These are phyloP conservation scores for Glomus cerebriforme DNA, from an alignment of 192 early-diverging fungal species.

Conservation along the genomic window DNA sequence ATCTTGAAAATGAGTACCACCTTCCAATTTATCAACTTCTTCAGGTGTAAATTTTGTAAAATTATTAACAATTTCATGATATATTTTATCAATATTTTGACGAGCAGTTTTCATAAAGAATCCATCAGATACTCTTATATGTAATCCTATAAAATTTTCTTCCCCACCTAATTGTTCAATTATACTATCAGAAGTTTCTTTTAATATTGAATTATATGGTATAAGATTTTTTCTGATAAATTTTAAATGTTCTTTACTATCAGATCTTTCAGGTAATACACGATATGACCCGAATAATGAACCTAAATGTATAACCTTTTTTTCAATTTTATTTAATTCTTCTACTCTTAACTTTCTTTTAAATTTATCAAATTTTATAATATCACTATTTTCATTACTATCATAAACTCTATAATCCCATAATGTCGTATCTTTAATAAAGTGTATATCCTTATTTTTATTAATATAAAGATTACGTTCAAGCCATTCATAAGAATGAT, in stretches of 20 bases:
- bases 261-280: conserved; percentile 48
- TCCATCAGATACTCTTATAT: conserved; percentile 58
- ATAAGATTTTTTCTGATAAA: conserved; percentile 51
- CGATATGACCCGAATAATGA: conserved; percentile 57
- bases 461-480: conserved; percentile 44
- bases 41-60: conserved; percentile 40
- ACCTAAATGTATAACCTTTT: conserved; percentile 55
- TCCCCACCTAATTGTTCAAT: conserved; percentile 52
- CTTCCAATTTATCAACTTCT: conserved; percentile 35
- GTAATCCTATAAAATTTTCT: conserved; percentile 52
- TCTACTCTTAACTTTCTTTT: conserved; percentile 36
- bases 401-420: conserved; percentile 62
- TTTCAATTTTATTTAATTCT: conserved; percentile 36
- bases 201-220: conserved; percentile 44
- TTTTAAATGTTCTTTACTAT: conserved; percentile 37
- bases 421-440: conserved; percentile 47
- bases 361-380: neutral
- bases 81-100: conserved; percentile 54
- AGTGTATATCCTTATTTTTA: conserved; percentile 45
- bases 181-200: conserved; percentile 44
- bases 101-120: conserved; percentile 51
- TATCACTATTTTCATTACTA: neutral
- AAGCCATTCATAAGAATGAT: conserved; percentile 55
- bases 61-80: conserved; percentile 37
- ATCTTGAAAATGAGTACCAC: conserved; percentile 39